Percentiles rank a stretch among this genome's conserved stretches.
Conservation (phyloP, 257 asterid genomes). For the Solanum bukasovii region DNA sequence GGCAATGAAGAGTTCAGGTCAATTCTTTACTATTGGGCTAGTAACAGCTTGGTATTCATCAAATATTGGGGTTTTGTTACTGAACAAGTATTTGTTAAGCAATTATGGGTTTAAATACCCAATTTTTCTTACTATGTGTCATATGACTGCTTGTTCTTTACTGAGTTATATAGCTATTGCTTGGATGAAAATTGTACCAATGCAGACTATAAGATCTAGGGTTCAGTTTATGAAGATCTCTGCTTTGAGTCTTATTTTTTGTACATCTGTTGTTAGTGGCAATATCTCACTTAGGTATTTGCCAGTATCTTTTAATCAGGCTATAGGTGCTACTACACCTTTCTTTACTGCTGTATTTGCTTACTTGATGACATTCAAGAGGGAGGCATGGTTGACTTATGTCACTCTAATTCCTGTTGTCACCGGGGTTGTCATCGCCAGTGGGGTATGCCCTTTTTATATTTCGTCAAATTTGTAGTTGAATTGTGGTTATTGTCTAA, state of each 20-base stretch:
- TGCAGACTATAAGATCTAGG: conserved; percentile 85
- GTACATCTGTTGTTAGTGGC: conserved; percentile 80
- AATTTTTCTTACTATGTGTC: conserved; percentile 80
- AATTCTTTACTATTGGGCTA: conserved; percentile 62
- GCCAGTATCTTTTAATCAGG: conserved; percentile 89
- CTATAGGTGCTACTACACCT: conserved; percentile 85
- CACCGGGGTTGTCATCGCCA: conserved; percentile 72
- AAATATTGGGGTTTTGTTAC: conserved; percentile 71
- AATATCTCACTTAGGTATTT: conserved; percentile 67
- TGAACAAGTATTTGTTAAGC: conserved; percentile 75
- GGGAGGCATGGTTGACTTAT: conserved; percentile 80
- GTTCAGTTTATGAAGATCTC: conserved; percentile 78
- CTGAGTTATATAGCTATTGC: conserved; percentile 85
- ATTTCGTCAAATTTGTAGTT: background rate
- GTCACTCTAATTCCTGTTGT: conserved; percentile 62
- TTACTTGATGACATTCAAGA: conserved; percentile 55
- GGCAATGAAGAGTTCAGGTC: conserved; percentile 40
- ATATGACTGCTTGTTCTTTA: conserved; percentile 82
- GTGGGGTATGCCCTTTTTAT: conserved; percentile 41
- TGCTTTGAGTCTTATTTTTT: conserved; percentile 66
- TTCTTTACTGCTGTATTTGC: conserved; percentile 83
- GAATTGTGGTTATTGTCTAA: background rate
- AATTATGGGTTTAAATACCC: conserved; percentile 92
- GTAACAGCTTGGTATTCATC: conserved; percentile 82
- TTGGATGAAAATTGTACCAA: conserved; percentile 84